A percentile compares a stretch with the other conserved stretches of the same genome.
Conservation (phyloP, 345 rosid genomes). For the Passiflora organensis region DNA sequence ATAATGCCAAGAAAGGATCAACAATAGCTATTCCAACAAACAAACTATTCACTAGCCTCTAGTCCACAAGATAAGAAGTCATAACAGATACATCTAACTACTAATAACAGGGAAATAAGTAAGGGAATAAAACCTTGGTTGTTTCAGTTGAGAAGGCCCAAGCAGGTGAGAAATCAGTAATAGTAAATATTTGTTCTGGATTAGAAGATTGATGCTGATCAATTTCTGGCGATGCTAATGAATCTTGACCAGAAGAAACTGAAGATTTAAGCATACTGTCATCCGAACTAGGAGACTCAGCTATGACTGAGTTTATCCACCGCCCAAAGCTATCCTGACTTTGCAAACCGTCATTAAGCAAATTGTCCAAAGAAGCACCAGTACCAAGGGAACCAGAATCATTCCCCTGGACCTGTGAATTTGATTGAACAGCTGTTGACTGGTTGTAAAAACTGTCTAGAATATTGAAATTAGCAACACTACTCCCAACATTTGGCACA, state of each 20-base stretch:
- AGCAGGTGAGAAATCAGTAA: conserved; percentile 75
- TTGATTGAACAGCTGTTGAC: conserved; percentile 25
- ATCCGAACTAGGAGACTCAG: conserved; percentile 49
- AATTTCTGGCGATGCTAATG: conserved; percentile 35
- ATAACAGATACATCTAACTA: background rate
- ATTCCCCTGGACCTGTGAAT: conserved; percentile 31
- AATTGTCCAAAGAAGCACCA: conserved; percentile 40
- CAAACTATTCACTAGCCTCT: background rate
- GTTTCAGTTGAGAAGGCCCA: conserved; percentile 78
- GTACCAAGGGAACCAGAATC: conserved; percentile 24
- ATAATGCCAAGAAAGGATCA: background rate
- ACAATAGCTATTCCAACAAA: too few relatives aligned
- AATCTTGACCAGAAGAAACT: conserved; percentile 36
- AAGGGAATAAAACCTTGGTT: conserved; percentile 57
- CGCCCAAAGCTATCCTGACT: conserved; percentile 83
- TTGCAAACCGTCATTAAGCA: conserved; percentile 48
- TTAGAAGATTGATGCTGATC: conserved; percentile 31
- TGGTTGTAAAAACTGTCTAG: conserved; percentile 29
- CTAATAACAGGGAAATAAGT: background rate
- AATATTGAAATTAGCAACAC: conserved; percentile 20
- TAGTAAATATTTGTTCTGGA: conserved; percentile 55
- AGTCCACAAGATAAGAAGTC: background rate
- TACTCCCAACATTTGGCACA: conserved; percentile 23
- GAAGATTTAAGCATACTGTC: conserved; percentile 42
- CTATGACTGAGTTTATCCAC: conserved; percentile 62